Evolutionary conservation across 306 rosid genomes (phyloP).

Genomic region (Lithocarpus polystachyus): DNA sequence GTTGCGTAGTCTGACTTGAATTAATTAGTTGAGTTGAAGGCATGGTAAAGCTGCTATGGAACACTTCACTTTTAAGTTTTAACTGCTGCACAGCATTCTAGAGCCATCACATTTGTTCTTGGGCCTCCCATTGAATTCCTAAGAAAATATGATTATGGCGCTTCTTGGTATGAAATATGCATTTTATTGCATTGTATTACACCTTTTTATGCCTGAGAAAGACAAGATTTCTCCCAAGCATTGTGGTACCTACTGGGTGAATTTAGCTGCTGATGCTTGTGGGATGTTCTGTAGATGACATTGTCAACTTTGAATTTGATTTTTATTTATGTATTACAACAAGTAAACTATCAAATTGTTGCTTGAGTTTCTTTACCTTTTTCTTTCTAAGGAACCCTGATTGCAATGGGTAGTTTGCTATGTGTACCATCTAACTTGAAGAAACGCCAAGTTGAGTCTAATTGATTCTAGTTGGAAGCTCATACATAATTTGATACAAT

Average conservation of each 20-base stretch:
- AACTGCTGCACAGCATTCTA: not conserved
- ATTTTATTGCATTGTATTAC: not conserved
- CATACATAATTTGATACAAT: not conserved
- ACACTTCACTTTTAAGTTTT: not conserved
- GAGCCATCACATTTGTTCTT: not conserved
- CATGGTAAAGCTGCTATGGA: not conserved
- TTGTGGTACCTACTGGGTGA: not conserved
- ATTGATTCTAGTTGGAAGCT: not conserved
- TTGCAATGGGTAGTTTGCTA: not conserved
- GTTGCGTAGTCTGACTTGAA: not conserved
- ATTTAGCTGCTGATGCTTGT: not conserved
- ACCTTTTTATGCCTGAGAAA: not conserved
- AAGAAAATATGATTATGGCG: slow-evolving; percentile 4
- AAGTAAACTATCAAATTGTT: not conserved
- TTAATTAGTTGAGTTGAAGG: not conserved
- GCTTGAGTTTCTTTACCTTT: not conserved
- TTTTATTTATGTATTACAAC: not conserved
- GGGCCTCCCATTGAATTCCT: not conserved
- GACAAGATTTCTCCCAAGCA: not conserved
- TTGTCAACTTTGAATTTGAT: not conserved
- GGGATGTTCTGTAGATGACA: not conserved
- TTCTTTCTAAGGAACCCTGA: not conserved
- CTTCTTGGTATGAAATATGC: not conserved
- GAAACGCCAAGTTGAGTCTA: not conserved
- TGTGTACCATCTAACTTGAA: not conserved